phyloP scores from a whole-genome alignment of 768 basidiomycete genomes.

The Leccinellum albellum region DNA sequence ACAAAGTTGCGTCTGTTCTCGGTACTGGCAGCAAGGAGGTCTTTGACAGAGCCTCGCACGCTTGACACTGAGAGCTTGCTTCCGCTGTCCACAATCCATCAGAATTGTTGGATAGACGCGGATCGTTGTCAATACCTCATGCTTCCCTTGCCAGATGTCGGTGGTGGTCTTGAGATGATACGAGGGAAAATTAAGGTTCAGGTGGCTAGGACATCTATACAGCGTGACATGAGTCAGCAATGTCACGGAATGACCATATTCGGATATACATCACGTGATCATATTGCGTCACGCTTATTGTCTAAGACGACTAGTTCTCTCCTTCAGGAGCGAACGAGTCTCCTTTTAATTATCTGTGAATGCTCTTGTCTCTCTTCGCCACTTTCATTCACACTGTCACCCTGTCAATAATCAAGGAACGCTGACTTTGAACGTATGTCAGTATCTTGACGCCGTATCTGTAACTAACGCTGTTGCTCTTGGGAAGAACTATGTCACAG shows the following conservation, averaged over 20 bases:
- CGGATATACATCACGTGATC: slow-evolving; percentile 13
- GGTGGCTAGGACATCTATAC: slow-evolving; percentile 32
- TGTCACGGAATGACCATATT: slow-evolving; percentile 9
- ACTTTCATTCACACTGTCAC: neutral
- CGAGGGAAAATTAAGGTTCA: slow-evolving; percentile 24
- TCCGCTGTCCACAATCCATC: slow-evolving; percentile 22
- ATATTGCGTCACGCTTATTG: slow-evolving; percentile 14
- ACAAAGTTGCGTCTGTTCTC: slow-evolving; percentile 93
- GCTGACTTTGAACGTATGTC: slow-evolving; percentile 3
- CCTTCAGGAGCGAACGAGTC: slow-evolving; percentile 3
- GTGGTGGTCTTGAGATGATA: slow-evolving; percentile 24
- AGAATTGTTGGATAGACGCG: neutral
- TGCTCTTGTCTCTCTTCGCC: neutral
- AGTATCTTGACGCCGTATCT: neutral
- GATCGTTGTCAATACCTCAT: slow-evolving; percentile 19
- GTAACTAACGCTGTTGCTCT: slow-evolving; percentile 6
- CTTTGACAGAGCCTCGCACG: slow-evolving; percentile 98
- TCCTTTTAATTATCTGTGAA: slow-evolving; percentile 7
- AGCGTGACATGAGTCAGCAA: slow-evolving; percentile 30
- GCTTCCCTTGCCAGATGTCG: neutral
- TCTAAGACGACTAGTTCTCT: slow-evolving; percentile 4
- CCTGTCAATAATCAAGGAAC: neutral
- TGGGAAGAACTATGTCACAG: slow-evolving; percentile 23
- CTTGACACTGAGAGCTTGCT: slow-evolving; percentile 98
- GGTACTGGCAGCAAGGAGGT: slow-evolving; percentile 79